These are phyloP conservation scores for Xylariaceae sp. DNA, from an alignment of 2,329 filamentous ascomycete genomes.

Conservation along the genomic window DNA sequence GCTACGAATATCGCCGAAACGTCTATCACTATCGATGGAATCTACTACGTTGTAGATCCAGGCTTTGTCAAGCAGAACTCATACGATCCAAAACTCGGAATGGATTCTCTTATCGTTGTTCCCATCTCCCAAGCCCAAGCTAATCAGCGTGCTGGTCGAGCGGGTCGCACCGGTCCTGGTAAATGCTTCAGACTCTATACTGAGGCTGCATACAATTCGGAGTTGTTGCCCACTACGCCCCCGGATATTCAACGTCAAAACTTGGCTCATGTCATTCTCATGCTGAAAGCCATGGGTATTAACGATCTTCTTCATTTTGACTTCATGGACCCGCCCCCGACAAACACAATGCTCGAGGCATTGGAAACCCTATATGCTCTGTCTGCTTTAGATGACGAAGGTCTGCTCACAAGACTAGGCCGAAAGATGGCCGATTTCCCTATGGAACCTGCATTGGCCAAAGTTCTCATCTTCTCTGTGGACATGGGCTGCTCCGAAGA, in stretches of 20 bases:
- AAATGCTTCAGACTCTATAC: constrained; percentile 97
- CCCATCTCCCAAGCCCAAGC: constrained; percentile 97
- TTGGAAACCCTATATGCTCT: constrained; percentile 93
- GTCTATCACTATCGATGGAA: constrained; percentile 94
- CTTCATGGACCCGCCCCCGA: constrained; percentile 97
- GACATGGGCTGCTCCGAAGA: constrained; percentile 90
- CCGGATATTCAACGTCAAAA: constrained; percentile 97
- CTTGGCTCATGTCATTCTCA: constrained; percentile 85
- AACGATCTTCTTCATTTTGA: constrained; percentile 96
- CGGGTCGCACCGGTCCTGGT: constrained; percentile 89
- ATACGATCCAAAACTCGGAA: constrained; percentile 94
- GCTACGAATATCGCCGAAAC: constrained; percentile 98
- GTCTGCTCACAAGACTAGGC: constrained; percentile 82
- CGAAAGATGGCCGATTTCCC: constrained; percentile 98
- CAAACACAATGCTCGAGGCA: constrained; percentile 95
- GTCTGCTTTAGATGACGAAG: constrained; percentile 90
- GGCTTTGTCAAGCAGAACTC: constrained; percentile 98
- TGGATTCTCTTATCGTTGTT: constrained; percentile 94
- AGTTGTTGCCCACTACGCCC: constrained; percentile 94
- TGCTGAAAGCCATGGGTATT: constrained; percentile 99
- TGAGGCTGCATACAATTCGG: constrained; percentile 89
- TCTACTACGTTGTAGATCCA: constrained; percentile 95
- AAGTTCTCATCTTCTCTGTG: constrained; percentile 82
- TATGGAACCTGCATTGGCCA: constrained; percentile 91
- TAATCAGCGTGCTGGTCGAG: constrained; percentile 87